Evolutionary conservation across 2,329 filamentous ascomycete genomes (phyloP).

Genomic region (Diaporthe amygdali): DNA sequence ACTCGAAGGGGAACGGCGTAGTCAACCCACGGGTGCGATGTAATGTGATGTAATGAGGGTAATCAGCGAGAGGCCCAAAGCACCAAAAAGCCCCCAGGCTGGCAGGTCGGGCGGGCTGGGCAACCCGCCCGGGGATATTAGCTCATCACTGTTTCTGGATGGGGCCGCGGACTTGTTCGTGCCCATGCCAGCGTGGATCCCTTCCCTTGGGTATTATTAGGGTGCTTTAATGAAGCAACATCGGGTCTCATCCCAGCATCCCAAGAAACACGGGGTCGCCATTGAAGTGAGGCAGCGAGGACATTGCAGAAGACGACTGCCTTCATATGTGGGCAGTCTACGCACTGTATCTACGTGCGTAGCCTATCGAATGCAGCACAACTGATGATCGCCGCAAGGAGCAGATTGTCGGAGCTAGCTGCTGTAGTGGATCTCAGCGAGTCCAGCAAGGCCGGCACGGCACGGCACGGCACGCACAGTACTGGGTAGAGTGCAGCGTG

Average conservation of each 20-base stretch:
- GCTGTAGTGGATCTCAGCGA: background rate
- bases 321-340: background rate
- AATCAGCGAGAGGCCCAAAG: constrained; percentile 5
- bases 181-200: background rate
- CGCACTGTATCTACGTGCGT: background rate
- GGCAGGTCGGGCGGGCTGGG: background rate
- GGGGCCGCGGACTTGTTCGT: background rate
- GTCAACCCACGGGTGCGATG: background rate
- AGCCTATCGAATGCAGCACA: background rate
- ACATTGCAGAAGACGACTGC: background rate
- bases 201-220: background rate
- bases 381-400: constrained; percentile 12
- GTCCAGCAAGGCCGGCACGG: background rate
- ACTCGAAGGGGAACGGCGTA: background rate
- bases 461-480: background rate
- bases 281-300: background rate
- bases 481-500: background rate
- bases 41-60: constrained; percentile 12
- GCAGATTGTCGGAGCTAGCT: background rate
- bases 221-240: background rate
- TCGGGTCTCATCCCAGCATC: constrained; percentile 22
- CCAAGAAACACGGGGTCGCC: background rate
- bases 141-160: background rate
- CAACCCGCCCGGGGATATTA: background rate
- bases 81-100: background rate